phyloP scores from a whole-genome alignment of 495 filamentous ascomycete species.

The Daldinia decipiens region DNA sequence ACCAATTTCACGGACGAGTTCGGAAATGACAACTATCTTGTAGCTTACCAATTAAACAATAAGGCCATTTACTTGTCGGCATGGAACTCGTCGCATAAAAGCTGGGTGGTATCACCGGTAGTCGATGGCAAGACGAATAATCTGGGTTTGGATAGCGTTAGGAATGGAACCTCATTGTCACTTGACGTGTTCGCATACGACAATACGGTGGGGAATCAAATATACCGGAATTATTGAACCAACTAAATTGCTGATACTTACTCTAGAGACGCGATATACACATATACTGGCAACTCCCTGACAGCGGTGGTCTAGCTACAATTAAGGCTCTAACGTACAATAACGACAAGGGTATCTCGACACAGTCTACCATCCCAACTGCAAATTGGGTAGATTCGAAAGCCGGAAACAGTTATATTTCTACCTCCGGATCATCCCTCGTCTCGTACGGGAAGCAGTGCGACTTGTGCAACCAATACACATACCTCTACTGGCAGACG shows the following conservation, averaged over 20 bases:
- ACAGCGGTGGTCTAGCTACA: conserved; percentile 35
- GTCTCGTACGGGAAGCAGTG: conserved; percentile 47
- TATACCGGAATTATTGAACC: background rate
- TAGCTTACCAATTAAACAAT: conserved; percentile 47
- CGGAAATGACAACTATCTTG: conserved; percentile 40
- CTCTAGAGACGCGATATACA: conserved; percentile 43
- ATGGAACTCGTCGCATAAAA: conserved; percentile 42
- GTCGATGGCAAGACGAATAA: conserved; percentile 42
- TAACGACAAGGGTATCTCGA: conserved; percentile 27
- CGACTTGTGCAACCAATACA: conserved; percentile 44
- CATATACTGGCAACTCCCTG: conserved; percentile 45
- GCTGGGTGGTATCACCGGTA: conserved; percentile 43
- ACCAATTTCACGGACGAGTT: conserved; percentile 45
- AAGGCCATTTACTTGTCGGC: conserved; percentile 41
- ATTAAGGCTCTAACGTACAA: conserved; percentile 41
- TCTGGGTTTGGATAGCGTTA: conserved; percentile 34
- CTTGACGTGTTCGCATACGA: conserved; percentile 35
- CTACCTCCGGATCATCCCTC: conserved; percentile 40
- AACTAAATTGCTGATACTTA: conserved; percentile 26
- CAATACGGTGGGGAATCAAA: conserved; percentile 27
- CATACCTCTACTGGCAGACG: conserved; percentile 46
- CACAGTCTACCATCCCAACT: conserved; percentile 15
- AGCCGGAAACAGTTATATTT: conserved; percentile 40
- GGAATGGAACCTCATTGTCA: conserved; percentile 40
- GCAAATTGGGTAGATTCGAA: conserved; percentile 40